These are phyloP conservation scores for Septoria linicola DNA, from an alignment of 2,329 filamentous ascomycete genomes.

Conservation along the genomic window DNA sequence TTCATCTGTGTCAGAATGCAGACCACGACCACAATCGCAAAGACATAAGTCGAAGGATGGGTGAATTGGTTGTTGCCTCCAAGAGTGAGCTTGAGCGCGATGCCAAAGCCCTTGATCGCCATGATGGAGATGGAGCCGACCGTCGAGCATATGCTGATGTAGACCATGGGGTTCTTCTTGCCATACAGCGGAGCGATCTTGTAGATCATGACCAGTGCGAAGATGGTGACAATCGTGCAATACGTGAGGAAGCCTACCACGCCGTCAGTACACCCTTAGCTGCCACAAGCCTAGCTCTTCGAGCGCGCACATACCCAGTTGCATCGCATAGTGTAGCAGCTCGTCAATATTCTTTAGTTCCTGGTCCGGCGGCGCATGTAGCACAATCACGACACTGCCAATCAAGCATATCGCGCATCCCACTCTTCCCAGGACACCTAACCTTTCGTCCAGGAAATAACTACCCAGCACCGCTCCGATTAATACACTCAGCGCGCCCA, in stretches of 20 bases:
- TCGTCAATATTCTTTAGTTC: conserved; percentile 88
- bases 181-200: conserved; percentile 84
- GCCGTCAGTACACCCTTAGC: conserved; percentile 11
- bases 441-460: conserved; percentile 86
- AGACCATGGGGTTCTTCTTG: conserved; percentile 93
- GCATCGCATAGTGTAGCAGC: conserved; percentile 85
- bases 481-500: conserved; percentile 89
- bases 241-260: conserved; percentile 81
- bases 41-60: conserved; percentile 94
- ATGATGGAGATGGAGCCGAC: conserved; percentile 98
- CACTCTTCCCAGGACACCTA: conserved; percentile 88
- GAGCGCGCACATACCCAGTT: conserved; percentile 67
- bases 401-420: conserved; percentile 96
- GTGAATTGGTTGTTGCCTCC: conserved; percentile 92
- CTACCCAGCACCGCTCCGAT: conserved; percentile 92
- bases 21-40: conserved; percentile 85
- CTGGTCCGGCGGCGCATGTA: conserved; percentile 92
- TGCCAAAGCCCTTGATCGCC: conserved; percentile 98
- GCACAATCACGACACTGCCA: conserved; percentile 93
- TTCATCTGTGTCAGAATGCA: conserved; percentile 99
- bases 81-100: conserved; percentile 92
- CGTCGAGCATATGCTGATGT: conserved; percentile 95
- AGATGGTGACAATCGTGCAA: conserved; percentile 73
- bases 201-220: conserved; percentile 95
- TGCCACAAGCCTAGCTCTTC: background rate